Evolutionary conservation across 1,139 yeast species (phyloP), one percentile per base, ranked within the genome.

Genomic region (Taphrina pruni): DNA sequence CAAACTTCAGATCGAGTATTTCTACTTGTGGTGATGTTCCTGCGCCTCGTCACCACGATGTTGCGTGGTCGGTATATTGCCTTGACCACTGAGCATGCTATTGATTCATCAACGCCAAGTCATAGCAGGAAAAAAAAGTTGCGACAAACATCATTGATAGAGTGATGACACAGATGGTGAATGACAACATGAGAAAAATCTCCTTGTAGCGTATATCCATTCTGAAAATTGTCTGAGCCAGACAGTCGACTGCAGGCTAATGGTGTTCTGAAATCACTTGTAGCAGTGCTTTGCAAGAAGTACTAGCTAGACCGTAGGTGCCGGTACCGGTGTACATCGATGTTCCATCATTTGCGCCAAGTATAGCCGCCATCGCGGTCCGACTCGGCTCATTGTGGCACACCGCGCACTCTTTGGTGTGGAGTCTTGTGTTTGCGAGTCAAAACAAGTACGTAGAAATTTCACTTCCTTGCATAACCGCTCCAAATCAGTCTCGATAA

Each of bases 1-100:
- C 21, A 50, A 4, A 21, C 54, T 17, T 11, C 8, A 50, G 4
- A 9, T 50, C 20, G 36, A 50, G 21, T 21, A 12, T 43, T 32
- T n/a, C 21, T 35, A 50, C 54, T 50, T 50, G 36, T 60, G 54
- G 46, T 64, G 67, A 36, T 64, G 67, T 38, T 64, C 61, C 38
- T 64, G 67, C 11, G 67, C 67, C 55, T 64, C 67, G 39, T 64
- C 67, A 11, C 67, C 67, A 7, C 43, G 61, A 21, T 64, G 67
- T 26, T 26, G 32, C 6, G 46, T 38, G 46, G 45, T 38, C 35
- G 61, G 60, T 35, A 55, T 54, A 26, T 55, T 55, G 36, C 67
- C 61, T 41, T 55, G 50, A 6, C 67, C 61, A 20, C 58, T 54
- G 12, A 45, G 35, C 62, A 58, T 56, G 6, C 60, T 56, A 41